Conservation (phyloP, 148 eudicot species). For the Arbutus unedo region DNA sequence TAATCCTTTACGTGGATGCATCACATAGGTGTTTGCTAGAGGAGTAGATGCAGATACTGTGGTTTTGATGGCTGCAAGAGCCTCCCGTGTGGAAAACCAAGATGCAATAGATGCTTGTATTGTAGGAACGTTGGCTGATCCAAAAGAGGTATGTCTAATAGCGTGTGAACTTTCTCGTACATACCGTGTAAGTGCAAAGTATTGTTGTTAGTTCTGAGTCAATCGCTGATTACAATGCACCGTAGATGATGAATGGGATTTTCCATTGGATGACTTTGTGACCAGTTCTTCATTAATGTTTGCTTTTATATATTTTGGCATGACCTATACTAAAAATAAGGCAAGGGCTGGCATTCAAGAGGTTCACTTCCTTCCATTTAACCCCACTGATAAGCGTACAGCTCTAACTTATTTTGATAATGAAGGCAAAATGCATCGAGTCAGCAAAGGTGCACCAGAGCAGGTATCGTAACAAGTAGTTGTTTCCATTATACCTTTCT, state of each 20-base stretch:
- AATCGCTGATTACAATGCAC: background rate
- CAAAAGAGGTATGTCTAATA: constrained; percentile 55
- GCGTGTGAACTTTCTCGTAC: background rate
- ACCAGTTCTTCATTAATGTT: background rate
- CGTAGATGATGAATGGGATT: background rate
- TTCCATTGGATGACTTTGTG: background rate
- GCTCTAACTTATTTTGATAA: constrained; percentile 67
- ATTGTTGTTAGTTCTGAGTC: background rate
- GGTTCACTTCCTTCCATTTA: constrained; percentile 72
- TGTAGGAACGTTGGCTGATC: constrained; percentile 68
- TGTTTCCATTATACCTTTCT: background rate
- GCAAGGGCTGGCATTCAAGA: constrained; percentile 71
- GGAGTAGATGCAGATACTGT: constrained; percentile 63
- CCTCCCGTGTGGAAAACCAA: constrained; percentile 73
- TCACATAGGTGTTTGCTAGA: constrained; percentile 42
- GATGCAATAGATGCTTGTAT: constrained; percentile 84
- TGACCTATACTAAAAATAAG: constrained; percentile 19
- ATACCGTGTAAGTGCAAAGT: background rate
- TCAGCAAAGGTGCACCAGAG: constrained; percentile 86
- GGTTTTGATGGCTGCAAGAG: constrained; percentile 64
- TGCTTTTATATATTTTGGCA: background rate
- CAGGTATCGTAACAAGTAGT: constrained; percentile 38
- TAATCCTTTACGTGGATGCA: background rate
- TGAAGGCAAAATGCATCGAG: constrained; percentile 60
- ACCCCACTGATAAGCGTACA: constrained; percentile 79